Base-by-base conservation (phyloP, 306 rosid genomes). In the Prunus salicina region DNA sequence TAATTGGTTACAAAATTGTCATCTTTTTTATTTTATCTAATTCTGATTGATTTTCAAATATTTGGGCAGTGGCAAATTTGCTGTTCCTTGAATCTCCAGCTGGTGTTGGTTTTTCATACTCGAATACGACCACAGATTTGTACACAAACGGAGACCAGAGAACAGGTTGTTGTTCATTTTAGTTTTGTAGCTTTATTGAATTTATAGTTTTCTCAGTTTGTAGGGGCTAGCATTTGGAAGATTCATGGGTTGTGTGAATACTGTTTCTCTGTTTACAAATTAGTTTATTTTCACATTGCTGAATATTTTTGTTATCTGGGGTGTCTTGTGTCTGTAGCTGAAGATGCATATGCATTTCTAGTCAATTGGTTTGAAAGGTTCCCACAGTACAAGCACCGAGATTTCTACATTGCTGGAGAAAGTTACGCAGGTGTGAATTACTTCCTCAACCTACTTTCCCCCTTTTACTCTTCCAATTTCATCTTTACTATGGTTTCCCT, bases 41-140 rank as follows among this genome's bases (percentile, higher is more conserved):
- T 52, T 78, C 28, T 79, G 25, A 61, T 67, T 78, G 62, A 51
- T 70, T 80, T 70, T 58, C 56, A 28, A 61, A 62, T 60, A 75
- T 51, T 34, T 61, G 70, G 71, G 78, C 93, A 96, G 99, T 96
- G 93, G 98, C 98, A 64, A 96, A 96, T 85, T 55, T 92, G 77
- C 82, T 96, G 27, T 96, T 96, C 76, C 91, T 96, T 19, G 99
- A 96, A 61, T 91, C 99, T 81, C 99, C 99, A 25, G 98, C 97
- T 67, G 99, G 98, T 66, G 98, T 96, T 80, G 99, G 99, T 14
- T 96, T 96, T 88, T 96, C 93, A 12, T 92, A 96, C 73, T 30
- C 96, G 0, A 96, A 96, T 87, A 90, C 86, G 18, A 79, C 93
- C 24, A 74, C 89, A 32, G 98, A 96, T 81, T 86, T 96, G 85